Conservation (phyloP, 495 filamentous ascomycete species). For the Viridothelium virens region DNA sequence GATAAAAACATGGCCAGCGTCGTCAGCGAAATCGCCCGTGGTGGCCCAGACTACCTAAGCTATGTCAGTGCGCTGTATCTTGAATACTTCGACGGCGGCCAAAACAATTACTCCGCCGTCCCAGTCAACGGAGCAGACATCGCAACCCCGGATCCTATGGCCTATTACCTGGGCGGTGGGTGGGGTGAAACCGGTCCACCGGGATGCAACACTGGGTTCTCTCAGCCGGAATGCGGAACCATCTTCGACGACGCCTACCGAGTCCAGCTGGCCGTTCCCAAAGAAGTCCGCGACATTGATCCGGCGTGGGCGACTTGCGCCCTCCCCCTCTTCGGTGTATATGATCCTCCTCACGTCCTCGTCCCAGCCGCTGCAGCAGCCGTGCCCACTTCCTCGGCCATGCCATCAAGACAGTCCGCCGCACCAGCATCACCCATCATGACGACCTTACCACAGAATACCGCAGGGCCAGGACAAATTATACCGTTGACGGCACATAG, state of each 20-base stretch:
- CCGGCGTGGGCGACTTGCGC: constrained; percentile 14
- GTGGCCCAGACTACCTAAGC: neutral
- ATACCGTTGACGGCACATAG: neutral
- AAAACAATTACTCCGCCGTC: neutral
- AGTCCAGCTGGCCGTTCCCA: neutral
- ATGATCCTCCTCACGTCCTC: constrained; percentile 42
- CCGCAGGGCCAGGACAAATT: neutral
- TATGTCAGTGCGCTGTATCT: constrained; percentile 1
- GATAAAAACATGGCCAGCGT: constrained; percentile 1
- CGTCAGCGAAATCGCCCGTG: neutral
- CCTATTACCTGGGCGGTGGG: neutral
- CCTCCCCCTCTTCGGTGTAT: constrained; percentile 19
- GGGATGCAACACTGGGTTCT: neutral
- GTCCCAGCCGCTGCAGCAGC: constrained; percentile 36
- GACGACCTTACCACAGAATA: neutral
- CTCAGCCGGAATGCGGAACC: neutral
- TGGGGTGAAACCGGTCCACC: neutral
- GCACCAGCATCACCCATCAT: neutral
- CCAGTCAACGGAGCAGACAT: neutral
- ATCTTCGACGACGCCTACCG: constrained; percentile 13
- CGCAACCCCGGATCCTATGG: neutral
- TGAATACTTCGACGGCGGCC: constrained; percentile 5
- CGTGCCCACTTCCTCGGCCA: neutral
- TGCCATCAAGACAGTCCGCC: neutral
- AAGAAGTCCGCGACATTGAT: constrained; percentile 11